Percentiles rank a stretch among this genome's conserved stretches.
phyloP scores from a whole-genome alignment of 805 yeast genomes.

The Cyberlindnera xishuangbannaensis region DNA sequence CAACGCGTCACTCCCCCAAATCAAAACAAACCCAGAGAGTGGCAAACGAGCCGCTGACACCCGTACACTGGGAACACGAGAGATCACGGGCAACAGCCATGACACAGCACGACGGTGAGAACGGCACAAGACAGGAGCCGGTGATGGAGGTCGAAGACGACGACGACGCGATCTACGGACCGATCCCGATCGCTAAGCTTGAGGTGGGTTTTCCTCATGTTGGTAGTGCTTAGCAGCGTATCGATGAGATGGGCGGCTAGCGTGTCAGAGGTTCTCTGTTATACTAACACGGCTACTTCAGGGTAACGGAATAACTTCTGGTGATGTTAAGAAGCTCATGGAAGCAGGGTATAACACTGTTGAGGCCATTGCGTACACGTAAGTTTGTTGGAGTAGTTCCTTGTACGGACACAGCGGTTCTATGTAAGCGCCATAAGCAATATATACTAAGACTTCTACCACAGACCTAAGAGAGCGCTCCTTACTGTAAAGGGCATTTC shows the following conservation, averaged over 20 bases:
- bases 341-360: conserved; percentile 87
- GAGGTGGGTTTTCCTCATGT: too few relatives aligned
- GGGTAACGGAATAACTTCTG: conserved; percentile 80
- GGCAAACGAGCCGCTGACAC: conserved; percentile 1
- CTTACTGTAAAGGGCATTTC: conserved; percentile 84
- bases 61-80: too few relatives aligned
- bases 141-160: conserved; percentile 32
- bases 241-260: too few relatives aligned
- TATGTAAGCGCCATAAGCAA: too few relatives aligned
- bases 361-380: conserved; percentile 87
- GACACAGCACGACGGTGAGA: conserved; percentile 14
- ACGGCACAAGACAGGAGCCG: too few relatives aligned
- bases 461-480: conserved; percentile 65
- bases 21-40: conserved; percentile 6
- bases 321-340: conserved; percentile 73
- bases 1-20: conserved; percentile 5
- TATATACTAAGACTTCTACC: background rate
- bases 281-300: conserved; percentile 13
- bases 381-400: conserved; percentile 15
- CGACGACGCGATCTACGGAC: conserved; percentile 53
- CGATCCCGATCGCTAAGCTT: conserved; percentile 46
- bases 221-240: too few relatives aligned
- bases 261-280: too few relatives aligned
- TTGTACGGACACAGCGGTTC: too few relatives aligned
- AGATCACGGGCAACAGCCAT: conserved; percentile 1